Evolutionary conservation across 2,329 filamentous ascomycete species (phyloP).

Genomic region (Penicillium brevicompactum): DNA sequence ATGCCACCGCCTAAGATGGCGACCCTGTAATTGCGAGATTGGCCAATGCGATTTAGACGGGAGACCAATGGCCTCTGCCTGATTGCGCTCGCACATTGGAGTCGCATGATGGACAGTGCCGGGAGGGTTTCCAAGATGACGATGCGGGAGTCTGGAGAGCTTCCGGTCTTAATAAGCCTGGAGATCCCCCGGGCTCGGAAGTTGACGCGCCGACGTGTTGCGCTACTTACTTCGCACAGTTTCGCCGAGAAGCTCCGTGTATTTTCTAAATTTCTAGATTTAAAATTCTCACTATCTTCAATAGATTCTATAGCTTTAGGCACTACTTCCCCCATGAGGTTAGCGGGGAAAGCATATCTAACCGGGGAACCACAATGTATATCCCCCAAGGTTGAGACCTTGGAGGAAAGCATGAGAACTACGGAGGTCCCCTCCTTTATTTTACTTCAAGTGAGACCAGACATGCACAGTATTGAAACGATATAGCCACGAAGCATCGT

Average conservation of each 20-base stretch:
- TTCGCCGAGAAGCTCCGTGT: too few relatives aligned
- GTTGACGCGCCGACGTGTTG: too few relatives aligned
- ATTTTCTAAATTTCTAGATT: too few relatives aligned
- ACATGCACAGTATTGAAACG: neutral
- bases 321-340: too few relatives aligned
- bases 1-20: conserved; percentile 80
- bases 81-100: conserved; percentile 24
- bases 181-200: neutral
- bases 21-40: conserved; percentile 46
- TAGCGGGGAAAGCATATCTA: too few relatives aligned
- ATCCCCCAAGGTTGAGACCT: neutral
- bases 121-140: too few relatives aligned
- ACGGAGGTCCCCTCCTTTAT: neutral
- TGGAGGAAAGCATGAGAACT: neutral
- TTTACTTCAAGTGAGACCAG: neutral
- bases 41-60: conserved; percentile 13
- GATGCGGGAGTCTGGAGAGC: neutral
- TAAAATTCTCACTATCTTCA: too few relatives aligned
- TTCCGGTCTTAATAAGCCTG: conserved; percentile 9
- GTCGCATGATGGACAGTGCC: conserved; percentile 27
- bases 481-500: conserved; percentile 3
- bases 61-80: conserved; percentile 21
- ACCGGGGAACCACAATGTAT: too few relatives aligned
- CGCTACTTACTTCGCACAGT: too few relatives aligned
- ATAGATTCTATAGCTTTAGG: too few relatives aligned